phyloP scores from a whole-genome alignment of 257 asterid genomes.

The Hygrophila difformis region DNA sequence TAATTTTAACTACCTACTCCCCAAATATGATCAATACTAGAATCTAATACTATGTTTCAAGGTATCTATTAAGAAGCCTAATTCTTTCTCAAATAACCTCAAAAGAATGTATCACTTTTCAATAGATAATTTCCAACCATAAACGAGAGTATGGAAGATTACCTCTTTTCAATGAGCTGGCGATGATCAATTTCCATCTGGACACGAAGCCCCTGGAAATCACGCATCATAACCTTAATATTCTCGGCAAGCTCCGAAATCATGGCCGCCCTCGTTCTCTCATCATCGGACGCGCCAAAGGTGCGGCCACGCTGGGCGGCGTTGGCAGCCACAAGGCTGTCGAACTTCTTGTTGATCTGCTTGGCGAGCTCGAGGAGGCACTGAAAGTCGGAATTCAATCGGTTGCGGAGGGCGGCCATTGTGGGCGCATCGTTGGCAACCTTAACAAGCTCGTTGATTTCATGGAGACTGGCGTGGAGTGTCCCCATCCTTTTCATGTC shows the following conservation, averaged over 20 bases:
- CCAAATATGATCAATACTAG: too few relatives aligned
- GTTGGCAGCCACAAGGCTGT: constrained; percentile 30
- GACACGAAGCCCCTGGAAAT: constrained; percentile 27
- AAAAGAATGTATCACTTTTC: too few relatives aligned
- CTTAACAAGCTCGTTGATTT: constrained; percentile 24
- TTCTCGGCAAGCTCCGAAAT: constrained; percentile 22
- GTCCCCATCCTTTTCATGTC: constrained; percentile 22
- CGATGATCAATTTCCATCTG: constrained; percentile 30
- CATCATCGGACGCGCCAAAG: constrained; percentile 16
- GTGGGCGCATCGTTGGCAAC: constrained; percentile 8
- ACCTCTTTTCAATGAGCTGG: constrained; percentile 38
- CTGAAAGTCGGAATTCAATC: constrained; percentile 19
- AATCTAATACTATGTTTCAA: too few relatives aligned
- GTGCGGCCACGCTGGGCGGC: constrained; percentile 33
- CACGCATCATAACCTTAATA: constrained; percentile 29
- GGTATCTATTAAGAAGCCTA: too few relatives aligned
- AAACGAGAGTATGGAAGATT: too few relatives aligned
- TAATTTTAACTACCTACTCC: too few relatives aligned
- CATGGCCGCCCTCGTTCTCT: constrained; percentile 28
- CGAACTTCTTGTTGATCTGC: constrained; percentile 34
- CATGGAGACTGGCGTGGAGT: constrained; percentile 15
- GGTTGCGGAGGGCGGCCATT: constrained; percentile 23
- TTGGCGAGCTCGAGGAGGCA: constrained; percentile 30
- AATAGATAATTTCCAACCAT: too few relatives aligned
- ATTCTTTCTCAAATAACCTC: too few relatives aligned